Evolutionary conservation across 768 basidiomycete species (phyloP), one percentile per base, ranked within the genome.

Genomic region (Suillus decipiens): DNA sequence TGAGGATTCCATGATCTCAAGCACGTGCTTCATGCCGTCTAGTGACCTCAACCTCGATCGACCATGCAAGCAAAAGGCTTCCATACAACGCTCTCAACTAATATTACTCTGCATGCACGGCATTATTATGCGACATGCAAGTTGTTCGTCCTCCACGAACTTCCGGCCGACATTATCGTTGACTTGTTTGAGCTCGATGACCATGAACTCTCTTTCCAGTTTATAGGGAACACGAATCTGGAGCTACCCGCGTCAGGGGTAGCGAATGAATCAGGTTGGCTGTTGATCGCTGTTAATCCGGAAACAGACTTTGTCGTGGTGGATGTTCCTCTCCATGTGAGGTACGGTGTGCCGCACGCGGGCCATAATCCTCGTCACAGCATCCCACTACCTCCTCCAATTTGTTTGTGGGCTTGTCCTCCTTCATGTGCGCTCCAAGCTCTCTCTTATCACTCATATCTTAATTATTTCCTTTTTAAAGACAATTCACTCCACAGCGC

Each of bases 161-260:
- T 83, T 28, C 77, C 80, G 2, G 73, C 79, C 4, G 66, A 69
- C 54, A 67, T 84, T 64, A 79, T 83, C 68, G 73, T 78, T 24
- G 82, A 83, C 71, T 75, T 71, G 63, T 77, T 81, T 66, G 82
- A 83, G 68, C 77, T 84, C 61, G 15, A 59, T 7, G 69, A 75
- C 64, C 75, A 68, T 62, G 66, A 54, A 47, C 74, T 76, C 63
- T 62, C 70, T n/a, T 77, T 77, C 59, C 68, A 73, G 33, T 67
- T 81, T 60, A 72, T 71, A 68, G 77, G 81, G 5, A 70, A 73
- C 45, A 67, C 76, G 34, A 77, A 82, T 66, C 70, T 84, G 45
- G 82, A 84, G 64, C 73, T 76, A 19, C 82, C 83, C 36, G 74
- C 78, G 17, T 76, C 73, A 19, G 78, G 77, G 28, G 72, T 80